Percentiles rank a stretch among this genome's conserved stretches.
These are phyloP conservation scores for Phlyctochytrium planicorne DNA, from an alignment of 192 early-diverging fungal genomes.

Conservation along the genomic window DNA sequence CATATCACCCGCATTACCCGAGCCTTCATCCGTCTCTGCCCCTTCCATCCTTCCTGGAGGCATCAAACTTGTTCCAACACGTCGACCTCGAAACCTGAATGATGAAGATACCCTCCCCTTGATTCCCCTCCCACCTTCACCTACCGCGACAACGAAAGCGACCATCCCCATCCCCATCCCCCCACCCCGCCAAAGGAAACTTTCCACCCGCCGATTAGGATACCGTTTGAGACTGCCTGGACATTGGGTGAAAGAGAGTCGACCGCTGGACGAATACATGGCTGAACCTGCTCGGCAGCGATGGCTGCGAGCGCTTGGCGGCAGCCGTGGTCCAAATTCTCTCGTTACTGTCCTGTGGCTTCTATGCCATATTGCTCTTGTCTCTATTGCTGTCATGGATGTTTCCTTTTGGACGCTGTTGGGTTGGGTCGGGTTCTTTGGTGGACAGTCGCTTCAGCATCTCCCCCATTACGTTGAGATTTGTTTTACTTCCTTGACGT, in stretches of 20 bases:
- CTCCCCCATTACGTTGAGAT: background rate
- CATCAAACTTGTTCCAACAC: background rate
- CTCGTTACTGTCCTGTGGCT: background rate
- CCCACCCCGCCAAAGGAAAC: background rate
- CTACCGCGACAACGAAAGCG: background rate
- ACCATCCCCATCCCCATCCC: background rate
- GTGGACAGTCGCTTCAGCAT: background rate
- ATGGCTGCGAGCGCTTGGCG: background rate
- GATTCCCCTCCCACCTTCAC: background rate
- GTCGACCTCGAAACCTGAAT: background rate
- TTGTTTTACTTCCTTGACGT: background rate
- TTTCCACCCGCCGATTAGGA: background rate
- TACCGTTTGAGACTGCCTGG: background rate
- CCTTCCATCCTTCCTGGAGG: background rate
- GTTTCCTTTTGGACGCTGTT: background rate
- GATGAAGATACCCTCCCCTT: background rate
- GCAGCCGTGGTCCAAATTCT: background rate
- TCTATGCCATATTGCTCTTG: background rate
- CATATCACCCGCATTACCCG: background rate
- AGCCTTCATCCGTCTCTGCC: background rate
- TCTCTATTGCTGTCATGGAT: background rate
- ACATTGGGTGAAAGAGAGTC: background rate
- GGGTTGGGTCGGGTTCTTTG: background rate
- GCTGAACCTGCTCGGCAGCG: background rate
- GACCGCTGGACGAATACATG: background rate